These are phyloP conservation scores for Debaryomycetaceae sp. DNA, from an alignment of 1,139 yeast genomes.

Conservation along the genomic window DNA sequence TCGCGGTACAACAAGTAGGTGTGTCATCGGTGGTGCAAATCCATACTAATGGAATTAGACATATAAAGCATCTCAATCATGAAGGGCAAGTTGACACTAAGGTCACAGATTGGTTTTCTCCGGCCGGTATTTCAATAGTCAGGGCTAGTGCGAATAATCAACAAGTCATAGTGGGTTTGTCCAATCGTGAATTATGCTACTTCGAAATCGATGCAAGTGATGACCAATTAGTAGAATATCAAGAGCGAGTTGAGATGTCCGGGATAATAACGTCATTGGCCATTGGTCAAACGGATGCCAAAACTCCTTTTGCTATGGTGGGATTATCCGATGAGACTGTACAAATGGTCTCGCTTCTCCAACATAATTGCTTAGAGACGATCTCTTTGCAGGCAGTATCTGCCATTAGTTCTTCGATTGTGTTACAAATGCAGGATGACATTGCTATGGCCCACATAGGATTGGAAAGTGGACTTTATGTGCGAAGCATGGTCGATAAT, in stretches of 20 bases:
- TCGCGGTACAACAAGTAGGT: conserved; percentile 73
- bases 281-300: conserved; percentile 46
- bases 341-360: conserved; percentile 63
- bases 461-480: conserved; percentile 76
- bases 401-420: conserved; percentile 52
- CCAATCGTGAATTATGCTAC: conserved; percentile 74
- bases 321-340: conserved; percentile 73
- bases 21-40: conserved; percentile 63
- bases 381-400: conserved; percentile 67
- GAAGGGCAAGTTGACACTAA: conserved; percentile 17
- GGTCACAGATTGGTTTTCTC: conserved; percentile 75
- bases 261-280: conserved; percentile 51
- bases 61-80: conserved; percentile 36
- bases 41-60: conserved; percentile 69
- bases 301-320: conserved; percentile 61
- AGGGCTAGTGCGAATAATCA: conserved; percentile 59
- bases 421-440: conserved; percentile 24
- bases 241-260: conserved; percentile 55
- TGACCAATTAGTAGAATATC: conserved; percentile 70
- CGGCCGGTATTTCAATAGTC: conserved; percentile 66
- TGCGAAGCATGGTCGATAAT: conserved; percentile 55
- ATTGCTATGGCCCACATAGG: conserved; percentile 62
- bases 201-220: conserved; percentile 68
- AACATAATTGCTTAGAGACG: conserved; percentile 59
- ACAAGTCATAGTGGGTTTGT: conserved; percentile 69